Base-by-base conservation (phyloP, 2,329 filamentous ascomycete species). In the Botryotinia globosa region DNA sequence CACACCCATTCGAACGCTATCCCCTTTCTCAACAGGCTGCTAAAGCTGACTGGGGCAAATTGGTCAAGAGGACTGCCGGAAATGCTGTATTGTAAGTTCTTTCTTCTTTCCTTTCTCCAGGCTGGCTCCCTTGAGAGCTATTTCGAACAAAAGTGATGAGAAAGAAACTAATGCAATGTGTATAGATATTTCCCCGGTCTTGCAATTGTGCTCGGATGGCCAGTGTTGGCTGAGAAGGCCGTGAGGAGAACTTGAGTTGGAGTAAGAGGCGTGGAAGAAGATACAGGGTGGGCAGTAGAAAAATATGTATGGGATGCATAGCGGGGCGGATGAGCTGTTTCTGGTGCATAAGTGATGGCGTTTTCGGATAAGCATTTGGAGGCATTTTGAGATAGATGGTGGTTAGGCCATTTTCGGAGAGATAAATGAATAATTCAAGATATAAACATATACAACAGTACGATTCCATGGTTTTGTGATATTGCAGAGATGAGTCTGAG, bases 181-280 rank as follows among this genome's bases (percentile, higher is more conserved):
- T 18, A 62, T 61, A 73, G 72, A 29, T 73, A 54, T 37, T 71
- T 73, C 29, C 72, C 72, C 3, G 54, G 61, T 34, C 71, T 71
- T 39, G 72, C 72, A 34, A 0, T 73, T 22, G 59, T 73, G 10
- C 68, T 73, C 29, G 61, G 67, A 25, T 73, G 72, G 72, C 72
- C 72, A n/a, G 61, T 73, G 32, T 44, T 69, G 39, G 68, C 72
- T 3, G 68, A 73, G 68, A 61, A 71, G 39, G 16, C 56, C 8
- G 8, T 72, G 10, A 44, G 25, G 39, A 5, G 16, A 12, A 8
- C 9, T 16, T 51, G 67, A 45, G 25, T 61, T 61, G n/a, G 59
- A 20, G 1, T 45, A 5, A 20, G 37, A 16, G 16, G 16, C 1
- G 29, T 32, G 5, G 34, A 9, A 20, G 4, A 56, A 3, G 37